Evolutionary conservation across 495 filamentous ascomycete genomes (phyloP).

Genomic region (Neurospora sp.): DNA sequence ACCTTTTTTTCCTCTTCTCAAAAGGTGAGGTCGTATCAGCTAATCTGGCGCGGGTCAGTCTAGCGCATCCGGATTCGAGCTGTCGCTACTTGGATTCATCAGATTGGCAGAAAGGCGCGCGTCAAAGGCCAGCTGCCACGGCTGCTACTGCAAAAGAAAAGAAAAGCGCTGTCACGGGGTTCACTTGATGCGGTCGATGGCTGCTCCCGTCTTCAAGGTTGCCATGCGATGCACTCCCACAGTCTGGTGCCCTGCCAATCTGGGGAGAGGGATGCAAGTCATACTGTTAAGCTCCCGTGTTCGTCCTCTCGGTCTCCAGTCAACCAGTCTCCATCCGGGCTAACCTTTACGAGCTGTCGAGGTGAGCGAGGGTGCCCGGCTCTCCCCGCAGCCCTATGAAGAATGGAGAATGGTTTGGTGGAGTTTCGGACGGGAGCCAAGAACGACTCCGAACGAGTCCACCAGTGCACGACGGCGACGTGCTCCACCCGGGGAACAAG

Average conservation of each 20-base stretch:
- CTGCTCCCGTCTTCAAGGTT: not conserved
- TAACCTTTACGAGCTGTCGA: not conserved
- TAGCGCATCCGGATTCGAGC: not conserved
- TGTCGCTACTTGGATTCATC: not conserved
- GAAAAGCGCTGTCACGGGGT: not conserved
- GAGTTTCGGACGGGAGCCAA: not conserved
- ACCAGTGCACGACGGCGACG: not conserved
- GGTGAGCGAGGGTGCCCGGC: not conserved
- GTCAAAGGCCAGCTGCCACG: not conserved
- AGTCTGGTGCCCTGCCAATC: not conserved
- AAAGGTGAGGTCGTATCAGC: not conserved
- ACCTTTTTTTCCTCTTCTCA: not conserved
- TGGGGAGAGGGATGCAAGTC: not conserved
- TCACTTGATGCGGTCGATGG: not conserved
- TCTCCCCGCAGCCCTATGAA: not conserved
- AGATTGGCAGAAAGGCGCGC: not conserved
- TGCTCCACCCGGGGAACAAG: not conserved
- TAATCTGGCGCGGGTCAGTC: not conserved
- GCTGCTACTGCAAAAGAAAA: not conserved
- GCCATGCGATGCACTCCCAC: not conserved
- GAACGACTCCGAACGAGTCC: not conserved
- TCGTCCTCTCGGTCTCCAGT: not conserved
- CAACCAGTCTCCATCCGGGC: not conserved
- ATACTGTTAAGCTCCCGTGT: not conserved
- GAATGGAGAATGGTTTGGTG: not conserved